These are phyloP conservation scores for Hyphopichia khmerensis DNA, from an alignment of 1,139 yeast species.

Conservation along the genomic window DNA sequence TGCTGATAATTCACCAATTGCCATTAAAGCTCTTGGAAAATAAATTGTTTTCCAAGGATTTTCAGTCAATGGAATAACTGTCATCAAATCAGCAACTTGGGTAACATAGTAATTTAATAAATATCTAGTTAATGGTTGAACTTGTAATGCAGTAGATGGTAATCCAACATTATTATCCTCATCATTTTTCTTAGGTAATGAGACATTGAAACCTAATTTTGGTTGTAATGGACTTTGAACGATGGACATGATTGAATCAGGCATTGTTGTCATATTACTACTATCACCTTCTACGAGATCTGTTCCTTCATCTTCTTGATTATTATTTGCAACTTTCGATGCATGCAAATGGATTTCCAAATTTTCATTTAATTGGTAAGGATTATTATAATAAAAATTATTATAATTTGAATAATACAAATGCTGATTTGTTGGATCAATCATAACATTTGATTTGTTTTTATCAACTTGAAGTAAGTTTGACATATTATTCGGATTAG, in stretches of 20 bases:
- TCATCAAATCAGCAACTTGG: conserved; percentile 83
- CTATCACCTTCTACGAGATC: conserved; percentile 41
- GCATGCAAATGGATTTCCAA: conserved; percentile 49
- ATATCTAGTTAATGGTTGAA: conserved; percentile 67
- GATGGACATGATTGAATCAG: conserved; percentile 47
- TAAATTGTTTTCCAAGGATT: conserved; percentile 88
- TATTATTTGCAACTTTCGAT: conserved; percentile 17
- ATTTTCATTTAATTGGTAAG: conserved; percentile 40
- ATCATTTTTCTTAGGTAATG: conserved; percentile 17
- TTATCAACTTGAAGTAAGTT: conserved; percentile 19
- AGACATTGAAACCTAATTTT: conserved; percentile 37
- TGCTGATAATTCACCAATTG: conserved; percentile 77
- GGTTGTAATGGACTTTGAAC: conserved; percentile 48
- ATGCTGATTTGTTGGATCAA: conserved; percentile 39
- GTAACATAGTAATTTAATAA: conserved; percentile 72
- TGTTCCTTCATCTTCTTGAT: conserved; percentile 30
- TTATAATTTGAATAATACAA: conserved; percentile 42
- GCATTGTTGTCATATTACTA: conserved; percentile 37
- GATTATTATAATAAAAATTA: conserved; percentile 43
- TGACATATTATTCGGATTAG: conserved; percentile 13
- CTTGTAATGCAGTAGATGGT: conserved; percentile 61
- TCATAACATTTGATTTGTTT: conserved; percentile 12
- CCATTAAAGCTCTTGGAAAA: conserved; percentile 78
- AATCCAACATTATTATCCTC: conserved; percentile 29
- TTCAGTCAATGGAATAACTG: conserved; percentile 76